Evolutionary conservation across 2,329 filamentous ascomycete genomes (phyloP), one percentile per base, ranked within the genome.

Genomic region (Alternaria gaisen): DNA sequence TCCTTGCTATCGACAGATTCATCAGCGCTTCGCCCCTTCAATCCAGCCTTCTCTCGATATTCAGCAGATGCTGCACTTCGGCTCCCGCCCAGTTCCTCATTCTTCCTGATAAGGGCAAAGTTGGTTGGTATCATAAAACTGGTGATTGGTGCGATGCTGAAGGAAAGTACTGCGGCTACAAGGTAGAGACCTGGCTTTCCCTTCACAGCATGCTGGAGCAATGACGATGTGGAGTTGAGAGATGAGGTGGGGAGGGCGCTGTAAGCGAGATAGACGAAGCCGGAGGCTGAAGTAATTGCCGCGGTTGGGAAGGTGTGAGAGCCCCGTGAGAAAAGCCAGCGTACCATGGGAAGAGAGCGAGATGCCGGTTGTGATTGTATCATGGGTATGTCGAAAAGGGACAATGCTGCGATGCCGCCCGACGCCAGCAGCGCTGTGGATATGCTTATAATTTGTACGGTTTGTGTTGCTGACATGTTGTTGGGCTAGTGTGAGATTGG

Each of bases 251-350:
- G 60, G 0, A 74, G 36, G 1, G 65, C 40, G 9, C 24, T 18
- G 54, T 70, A 75, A 14, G 69, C 68, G 0, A 78, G 70, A 50
- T 57, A 69, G 9, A 63, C 53, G 58, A 80, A 80, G 26, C 73
- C 70, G 1, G 68, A 52, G 7, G 65, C 65, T 1, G 76, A 72
- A 51, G 73, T 11, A n/a, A 74, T 28, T 5, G 73, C 73, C 18
- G 67, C 64, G 6, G 62, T 55, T 8, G 76, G 77, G 59, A 79
- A 77, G 32, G 75, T 63, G 62, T 79, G 77, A 7, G 75, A 79
- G 52, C 77, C 77, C 0, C 77, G 72, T 36, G 71, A 76, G 65
- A 79, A 79, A 32, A 79, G 73, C 77, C 76, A 79, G 42, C 75
- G 73, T 3, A 62, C 72, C 41, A 68, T 63, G n/a, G 77, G 77